phyloP scores from a whole-genome alignment of 345 rosid genomes.

The Murraya koenigii region DNA sequence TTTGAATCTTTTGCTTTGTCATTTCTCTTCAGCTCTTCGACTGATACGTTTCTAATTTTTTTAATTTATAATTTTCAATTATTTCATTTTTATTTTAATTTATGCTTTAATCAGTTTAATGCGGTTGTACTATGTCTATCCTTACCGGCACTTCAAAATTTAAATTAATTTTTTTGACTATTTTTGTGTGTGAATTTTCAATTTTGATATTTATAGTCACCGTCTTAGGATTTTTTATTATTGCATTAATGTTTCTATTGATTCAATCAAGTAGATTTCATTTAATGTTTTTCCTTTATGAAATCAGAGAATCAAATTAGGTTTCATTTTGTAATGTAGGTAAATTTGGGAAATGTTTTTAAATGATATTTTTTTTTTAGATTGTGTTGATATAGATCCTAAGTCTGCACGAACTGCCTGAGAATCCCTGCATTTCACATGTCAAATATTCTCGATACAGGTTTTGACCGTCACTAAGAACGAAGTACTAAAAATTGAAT shows the following conservation, averaged over 20 bases:
- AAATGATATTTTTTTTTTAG: not conserved
- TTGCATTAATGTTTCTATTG: not conserved
- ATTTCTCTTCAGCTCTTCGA: not conserved
- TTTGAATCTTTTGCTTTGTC: not conserved
- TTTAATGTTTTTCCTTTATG: not conserved
- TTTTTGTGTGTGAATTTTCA: too few relatives aligned
- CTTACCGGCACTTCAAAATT: not conserved
- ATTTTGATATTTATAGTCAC: too few relatives aligned
- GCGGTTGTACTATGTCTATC: not conserved
- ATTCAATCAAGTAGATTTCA: not conserved
- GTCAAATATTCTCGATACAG: constrained; percentile 49
- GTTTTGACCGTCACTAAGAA: constrained; percentile 53
- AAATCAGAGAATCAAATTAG: not conserved
- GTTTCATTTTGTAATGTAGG: not conserved
- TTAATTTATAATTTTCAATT: too few relatives aligned
- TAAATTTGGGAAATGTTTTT: not conserved
- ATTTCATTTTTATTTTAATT: too few relatives aligned
- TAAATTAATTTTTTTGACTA: too few relatives aligned
- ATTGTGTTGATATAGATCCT: constrained; percentile 30
- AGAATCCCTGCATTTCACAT: constrained; percentile 50
- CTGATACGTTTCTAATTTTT: not conserved
- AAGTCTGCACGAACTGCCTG: constrained; percentile 44
- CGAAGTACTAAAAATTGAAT: too few relatives aligned
- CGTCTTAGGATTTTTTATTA: not conserved
- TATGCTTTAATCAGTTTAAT: not conserved